phyloP scores from a whole-genome alignment of 352 stramenopile species.

The Globisporangium paddicum region DNA sequence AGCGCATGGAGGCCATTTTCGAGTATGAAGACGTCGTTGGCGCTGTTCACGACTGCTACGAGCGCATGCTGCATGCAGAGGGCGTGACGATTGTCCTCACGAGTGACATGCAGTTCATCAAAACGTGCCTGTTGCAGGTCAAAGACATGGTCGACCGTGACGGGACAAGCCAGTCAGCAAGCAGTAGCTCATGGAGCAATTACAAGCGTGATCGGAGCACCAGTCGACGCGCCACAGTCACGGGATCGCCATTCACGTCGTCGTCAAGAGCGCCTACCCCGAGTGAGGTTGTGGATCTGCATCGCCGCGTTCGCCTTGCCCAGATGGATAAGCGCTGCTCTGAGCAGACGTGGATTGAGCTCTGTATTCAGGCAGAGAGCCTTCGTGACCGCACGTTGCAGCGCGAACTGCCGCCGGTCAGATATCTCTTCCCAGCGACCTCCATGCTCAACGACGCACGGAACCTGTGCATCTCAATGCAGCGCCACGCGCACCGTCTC shows the following conservation, averaged over 20 bases:
- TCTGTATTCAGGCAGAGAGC: constrained; percentile 43
- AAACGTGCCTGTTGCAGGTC: constrained; percentile 38
- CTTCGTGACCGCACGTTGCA: constrained; percentile 20
- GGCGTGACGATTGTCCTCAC: constrained; percentile 60
- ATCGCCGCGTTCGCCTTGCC: constrained; percentile 37
- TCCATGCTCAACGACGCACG: constrained; percentile 25
- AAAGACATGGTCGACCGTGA: constrained; percentile 22
- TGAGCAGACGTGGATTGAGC: constrained; percentile 53
- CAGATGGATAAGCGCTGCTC: constrained; percentile 39
- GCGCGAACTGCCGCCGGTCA: constrained; percentile 23
- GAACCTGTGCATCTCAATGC: constrained; percentile 17
- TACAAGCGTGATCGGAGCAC: constrained; percentile 15
- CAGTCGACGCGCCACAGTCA: neutral
- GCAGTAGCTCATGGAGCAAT: neutral
- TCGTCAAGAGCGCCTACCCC: constrained; percentile 28
- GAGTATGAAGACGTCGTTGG: constrained; percentile 46
- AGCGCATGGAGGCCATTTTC: constrained; percentile 62
- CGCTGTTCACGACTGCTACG: constrained; percentile 30
- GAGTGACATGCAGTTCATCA: constrained; percentile 59
- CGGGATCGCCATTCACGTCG: constrained; percentile 3
- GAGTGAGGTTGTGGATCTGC: constrained; percentile 37
- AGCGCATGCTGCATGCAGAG: constrained; percentile 49
- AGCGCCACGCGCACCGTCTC: constrained; percentile 21
- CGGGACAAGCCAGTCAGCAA: constrained; percentile 1
- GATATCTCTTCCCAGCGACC: constrained; percentile 36